These are phyloP conservation scores for Tricholoma matsutake DNA, from an alignment of 768 basidiomycete species.

Conservation along the genomic window DNA sequence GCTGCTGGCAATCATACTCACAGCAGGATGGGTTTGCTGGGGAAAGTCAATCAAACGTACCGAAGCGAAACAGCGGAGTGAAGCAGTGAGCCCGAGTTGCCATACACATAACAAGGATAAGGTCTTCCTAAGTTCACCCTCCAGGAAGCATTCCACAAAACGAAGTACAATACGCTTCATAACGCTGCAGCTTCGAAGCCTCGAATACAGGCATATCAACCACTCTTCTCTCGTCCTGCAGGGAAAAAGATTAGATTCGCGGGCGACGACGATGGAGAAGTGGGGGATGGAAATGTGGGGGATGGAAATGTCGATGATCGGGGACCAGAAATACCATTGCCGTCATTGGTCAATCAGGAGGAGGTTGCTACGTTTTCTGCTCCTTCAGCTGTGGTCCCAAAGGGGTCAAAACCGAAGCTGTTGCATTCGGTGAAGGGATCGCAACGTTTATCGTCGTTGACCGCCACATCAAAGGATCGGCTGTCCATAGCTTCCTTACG, in stretches of 20 bases:
- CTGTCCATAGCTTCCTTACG: background rate
- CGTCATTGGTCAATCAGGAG: background rate
- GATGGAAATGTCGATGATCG: conserved; percentile 1
- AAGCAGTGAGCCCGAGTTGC: conserved; percentile 19
- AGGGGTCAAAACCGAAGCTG: conserved; percentile 12
- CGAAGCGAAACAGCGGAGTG: conserved; percentile 25
- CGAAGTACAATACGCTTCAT: conserved; percentile 39
- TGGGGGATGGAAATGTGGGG: conserved; percentile 6
- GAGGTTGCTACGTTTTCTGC: background rate
- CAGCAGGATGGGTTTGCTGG: conserved; percentile 47
- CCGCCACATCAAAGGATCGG: background rate
- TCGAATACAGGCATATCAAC: conserved; percentile 24
- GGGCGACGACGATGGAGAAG: background rate
- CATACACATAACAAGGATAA: background rate
- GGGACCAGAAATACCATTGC: background rate
- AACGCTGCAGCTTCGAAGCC: conserved; percentile 33
- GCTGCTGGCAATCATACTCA: conserved; percentile 40
- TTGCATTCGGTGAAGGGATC: conserved; percentile 12
- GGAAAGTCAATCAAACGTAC: conserved; percentile 38
- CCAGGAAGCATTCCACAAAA: conserved; percentile 24
- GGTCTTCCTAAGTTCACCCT: background rate
- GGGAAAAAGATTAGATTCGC: conserved; percentile 42
- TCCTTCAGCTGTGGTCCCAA: conserved; percentile 1
- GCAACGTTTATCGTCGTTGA: conserved; percentile 6
- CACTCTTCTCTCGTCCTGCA: conserved; percentile 22